Conservation (phyloP, 345 rosid species). For the Melastoma malabathricum region DNA sequence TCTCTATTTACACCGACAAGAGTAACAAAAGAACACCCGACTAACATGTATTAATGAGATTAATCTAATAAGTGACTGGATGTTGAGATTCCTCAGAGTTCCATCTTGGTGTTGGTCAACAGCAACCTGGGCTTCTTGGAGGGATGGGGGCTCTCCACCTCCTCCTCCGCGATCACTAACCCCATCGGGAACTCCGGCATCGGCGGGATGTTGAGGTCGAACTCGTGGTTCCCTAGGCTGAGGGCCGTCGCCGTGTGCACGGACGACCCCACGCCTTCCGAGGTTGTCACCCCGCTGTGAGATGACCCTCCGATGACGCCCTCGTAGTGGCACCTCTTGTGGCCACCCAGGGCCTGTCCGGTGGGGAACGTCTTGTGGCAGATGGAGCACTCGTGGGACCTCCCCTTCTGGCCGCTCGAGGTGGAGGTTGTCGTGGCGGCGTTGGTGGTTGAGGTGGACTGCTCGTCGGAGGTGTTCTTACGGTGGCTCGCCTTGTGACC, state of each 20-base stretch:
- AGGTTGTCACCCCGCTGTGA: constrained; percentile 5
- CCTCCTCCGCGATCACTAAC: constrained; percentile 8
- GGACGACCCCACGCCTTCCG: constrained; percentile 10
- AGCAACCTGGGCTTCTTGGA: constrained; percentile 12
- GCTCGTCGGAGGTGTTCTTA: constrained; percentile 21
- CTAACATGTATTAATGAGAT: no score
- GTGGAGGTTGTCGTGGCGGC: constrained; percentile 13
- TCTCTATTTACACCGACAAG: no score
- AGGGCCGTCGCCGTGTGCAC: constrained; percentile 1
- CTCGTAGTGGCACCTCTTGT: constrained; percentile 76
- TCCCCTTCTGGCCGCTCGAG: constrained; percentile 28
- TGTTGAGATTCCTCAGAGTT: background rate
- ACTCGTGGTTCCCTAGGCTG: constrained; percentile 9
- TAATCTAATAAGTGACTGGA: no score
- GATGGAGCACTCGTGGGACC: constrained; percentile 79
- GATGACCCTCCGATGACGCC: constrained; percentile 7
- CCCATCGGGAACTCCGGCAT: constrained; percentile 13
- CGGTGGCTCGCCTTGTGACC: constrained; percentile 98
- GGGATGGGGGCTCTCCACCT: constrained; percentile 22
- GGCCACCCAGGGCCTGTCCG: constrained; percentile 96
- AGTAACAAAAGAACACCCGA: no score
- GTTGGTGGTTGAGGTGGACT: constrained; percentile 14
- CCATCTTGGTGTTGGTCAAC: constrained; percentile 5
- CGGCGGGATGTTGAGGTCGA: constrained; percentile 17
- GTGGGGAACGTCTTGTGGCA: constrained; percentile 82